phyloP scores from a whole-genome alignment of 257 asterid species.

The Capsicum baccatum region DNA sequence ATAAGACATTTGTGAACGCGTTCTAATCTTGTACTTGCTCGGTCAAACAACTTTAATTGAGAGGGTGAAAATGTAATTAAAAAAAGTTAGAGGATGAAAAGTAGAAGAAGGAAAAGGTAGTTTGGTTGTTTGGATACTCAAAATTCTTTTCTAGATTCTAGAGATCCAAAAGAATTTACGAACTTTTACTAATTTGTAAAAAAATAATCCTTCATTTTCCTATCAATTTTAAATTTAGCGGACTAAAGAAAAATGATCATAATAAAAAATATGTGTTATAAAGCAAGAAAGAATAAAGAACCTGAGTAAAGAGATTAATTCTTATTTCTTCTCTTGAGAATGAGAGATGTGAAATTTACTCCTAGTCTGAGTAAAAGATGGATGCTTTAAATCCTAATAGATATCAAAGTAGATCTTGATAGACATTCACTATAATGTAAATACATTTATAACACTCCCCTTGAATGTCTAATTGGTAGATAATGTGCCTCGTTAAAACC shows the following conservation, averaged over 20 bases:
- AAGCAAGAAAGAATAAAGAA: no score
- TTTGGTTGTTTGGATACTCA: background rate
- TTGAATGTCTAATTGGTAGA: no score
- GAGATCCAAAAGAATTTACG: background rate
- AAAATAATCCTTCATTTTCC: background rate
- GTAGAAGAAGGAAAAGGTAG: background rate
- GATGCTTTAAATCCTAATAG: no score
- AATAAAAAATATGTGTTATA: background rate
- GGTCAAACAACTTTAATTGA: conserved; percentile 6
- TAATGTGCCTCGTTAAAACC: no score
- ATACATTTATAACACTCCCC: no score
- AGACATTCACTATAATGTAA: no score
- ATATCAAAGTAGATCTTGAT: no score
- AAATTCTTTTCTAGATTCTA: background rate
- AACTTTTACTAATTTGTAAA: background rate
- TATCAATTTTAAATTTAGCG: background rate
- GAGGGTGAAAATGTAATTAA: background rate
- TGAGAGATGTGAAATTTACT: no score
- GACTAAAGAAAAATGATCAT: background rate
- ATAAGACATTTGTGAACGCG: background rate
- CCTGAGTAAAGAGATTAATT: no score
- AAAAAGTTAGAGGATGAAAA: background rate
- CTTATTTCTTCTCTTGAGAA: no score
- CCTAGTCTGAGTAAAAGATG: no score
- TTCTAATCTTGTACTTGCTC: background rate